Evolutionary conservation across 805 yeast species (phyloP), one percentile per base, ranked within the genome.

Genomic region (Millerozyma acaciae): DNA sequence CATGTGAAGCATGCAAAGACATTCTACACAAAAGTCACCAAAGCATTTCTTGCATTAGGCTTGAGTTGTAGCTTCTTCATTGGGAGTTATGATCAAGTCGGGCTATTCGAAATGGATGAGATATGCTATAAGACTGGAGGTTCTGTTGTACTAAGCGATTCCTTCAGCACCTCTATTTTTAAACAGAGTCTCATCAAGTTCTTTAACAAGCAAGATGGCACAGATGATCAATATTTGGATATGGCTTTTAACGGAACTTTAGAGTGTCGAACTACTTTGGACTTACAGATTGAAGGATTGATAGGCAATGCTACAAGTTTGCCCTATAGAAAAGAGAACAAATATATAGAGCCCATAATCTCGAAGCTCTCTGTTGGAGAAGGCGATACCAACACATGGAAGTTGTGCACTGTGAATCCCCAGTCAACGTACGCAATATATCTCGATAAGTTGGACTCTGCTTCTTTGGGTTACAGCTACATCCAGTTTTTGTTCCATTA

Each of bases 11-110:
- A 43, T 31, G 76, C 78, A 4, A 60, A 57, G 30, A 52, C 57
- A 29, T 78, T 63, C 47, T 80, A 77, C 51, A 60, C 63, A 6
- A 56, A 58, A 6, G 51, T 80, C n/a, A 73, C 84, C 3, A 59
- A 62, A 16, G 51, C 48, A 12, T 62, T 76, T 15, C 67, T 76
- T 0, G 42, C 57, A 4, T 65, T 69, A 40, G 84, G 84, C 1
- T 70, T 76, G 34, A 62, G 78, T 5, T 61, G 78, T 28, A 75
- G 77, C 45, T 51, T 78, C 14, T 78, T 78, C 42, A 70, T 77
- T 37, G 86, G 86, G 10, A 69, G 80, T 8, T 79, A 79, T 50
- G 86, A 80, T 52, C 87, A 80, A 53, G 68, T 78, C 27, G 87
- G 87, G 1, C 58, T 80, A 20, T 72, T 60, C 41, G 87, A 80